Base-by-base conservation (phyloP, 768 basidiomycete genomes). In the Xerocomellus dryophilus region DNA sequence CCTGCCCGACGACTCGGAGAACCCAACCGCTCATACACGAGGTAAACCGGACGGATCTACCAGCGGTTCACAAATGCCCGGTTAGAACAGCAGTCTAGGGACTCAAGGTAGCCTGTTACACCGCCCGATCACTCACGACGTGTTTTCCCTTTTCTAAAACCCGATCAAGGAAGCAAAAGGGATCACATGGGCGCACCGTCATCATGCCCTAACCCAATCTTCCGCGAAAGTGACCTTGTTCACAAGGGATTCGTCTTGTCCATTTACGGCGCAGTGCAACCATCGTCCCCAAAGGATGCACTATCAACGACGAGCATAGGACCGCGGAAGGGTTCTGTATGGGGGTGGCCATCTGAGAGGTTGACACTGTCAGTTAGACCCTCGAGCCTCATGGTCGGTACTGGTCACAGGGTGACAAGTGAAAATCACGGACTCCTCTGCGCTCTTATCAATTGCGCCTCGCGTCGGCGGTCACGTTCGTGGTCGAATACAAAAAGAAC, bases 11-110 rank as follows among this genome's bases (percentile, higher is more conserved):
- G 50, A 35, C n/a, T n/a, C n/a, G 20, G 17, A 45, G 48, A 27
- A 14, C 41, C 38, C 43, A 31, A 34, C 15, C 29, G 18, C 43
- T 21, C 35, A 45, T 15, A 43, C 57, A 57, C 43, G 59, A 51
- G 48, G 53, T 44, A 7, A 50, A 36, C 14, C 55, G 55, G 60
- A 53, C 54, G 63, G 63, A 66, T 55, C 60, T 51, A 40, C 15
- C 41, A 5, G 25, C 31, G n/a, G 23, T 35, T 41, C 51, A 48
- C 51, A 21, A 21, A 20, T 10, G 9, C 15, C 10, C 7, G 41
- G 18, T 39, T 14, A 7, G 29, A 39, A 48, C 18, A 7, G 36
- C 8, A 20, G 38, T 31, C 27, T 17, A 46, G 34, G 21, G 43
- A 45, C 32, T 45, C 12, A 5, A 40, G 23, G 7, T 34, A 9